Percentiles rank a stretch among this genome's conserved stretches.
These are phyloP conservation scores for Trametes pubescens DNA, from an alignment of 1,284 basidiomycete genomes.

Conservation along the genomic window DNA sequence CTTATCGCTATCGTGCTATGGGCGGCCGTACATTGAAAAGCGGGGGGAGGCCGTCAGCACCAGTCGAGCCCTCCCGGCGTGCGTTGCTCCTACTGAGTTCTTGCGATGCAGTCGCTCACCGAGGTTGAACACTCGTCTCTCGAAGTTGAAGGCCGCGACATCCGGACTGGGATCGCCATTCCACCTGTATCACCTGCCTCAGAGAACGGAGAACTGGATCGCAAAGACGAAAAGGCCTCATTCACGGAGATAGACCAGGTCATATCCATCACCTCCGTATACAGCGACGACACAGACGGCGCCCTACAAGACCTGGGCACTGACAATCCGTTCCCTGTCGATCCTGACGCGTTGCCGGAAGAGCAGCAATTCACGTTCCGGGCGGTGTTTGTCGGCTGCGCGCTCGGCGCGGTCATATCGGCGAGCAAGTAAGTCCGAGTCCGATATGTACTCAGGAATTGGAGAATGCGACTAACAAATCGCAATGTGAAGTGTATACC, in stretches of 20 bases:
- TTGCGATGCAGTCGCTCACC: not conserved
- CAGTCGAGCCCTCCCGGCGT: not conserved
- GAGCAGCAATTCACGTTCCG: constrained; percentile 36
- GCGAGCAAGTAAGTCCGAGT: constrained; percentile 35
- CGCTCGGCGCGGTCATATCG: constrained; percentile 59
- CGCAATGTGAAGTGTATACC: constrained; percentile 51
- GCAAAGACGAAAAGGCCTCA: constrained; percentile 10
- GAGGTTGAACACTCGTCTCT: not conserved
- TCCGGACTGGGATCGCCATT: not conserved
- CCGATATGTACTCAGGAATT: not conserved
- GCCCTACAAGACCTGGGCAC: constrained; percentile 27
- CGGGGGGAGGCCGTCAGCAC: not conserved
- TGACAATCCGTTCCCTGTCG: constrained; percentile 33
- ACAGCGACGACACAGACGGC: constrained; percentile 19
- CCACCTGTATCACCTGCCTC: not conserved
- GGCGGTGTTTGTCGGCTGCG: constrained; percentile 65
- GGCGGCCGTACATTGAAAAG: not conserved
- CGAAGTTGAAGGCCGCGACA: not conserved
- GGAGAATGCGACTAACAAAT: not conserved
- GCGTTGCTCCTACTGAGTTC: no score
- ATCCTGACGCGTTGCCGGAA: constrained; percentile 27
- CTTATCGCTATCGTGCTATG: constrained; percentile 1
- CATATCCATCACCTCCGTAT: constrained; percentile 1
- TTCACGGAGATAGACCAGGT: constrained; percentile 3
- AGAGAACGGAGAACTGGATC: not conserved